Evolutionary conservation across 2,329 filamentous ascomycete species (phyloP).

Genomic region (Neurospora crassa): DNA sequence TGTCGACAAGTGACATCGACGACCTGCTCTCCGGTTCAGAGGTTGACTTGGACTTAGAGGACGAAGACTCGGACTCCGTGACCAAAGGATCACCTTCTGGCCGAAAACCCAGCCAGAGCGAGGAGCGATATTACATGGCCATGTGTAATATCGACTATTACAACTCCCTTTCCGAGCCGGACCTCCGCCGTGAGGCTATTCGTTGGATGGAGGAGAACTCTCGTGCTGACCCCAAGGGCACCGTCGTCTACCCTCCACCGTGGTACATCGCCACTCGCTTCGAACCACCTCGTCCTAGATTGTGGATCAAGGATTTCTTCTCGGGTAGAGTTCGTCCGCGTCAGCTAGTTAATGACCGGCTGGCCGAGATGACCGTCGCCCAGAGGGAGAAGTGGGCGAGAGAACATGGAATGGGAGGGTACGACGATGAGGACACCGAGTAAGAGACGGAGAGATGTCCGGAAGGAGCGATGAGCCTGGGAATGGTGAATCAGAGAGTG

Average conservation of each 20-base stretch:
- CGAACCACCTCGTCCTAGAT: neutral
- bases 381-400: neutral
- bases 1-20: neutral
- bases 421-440: neutral
- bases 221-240: neutral
- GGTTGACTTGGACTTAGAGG: neutral
- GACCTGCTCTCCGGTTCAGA: neutral
- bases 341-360: neutral
- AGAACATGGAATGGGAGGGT: neutral
- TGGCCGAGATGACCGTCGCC: neutral
- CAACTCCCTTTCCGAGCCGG: neutral
- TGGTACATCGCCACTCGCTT: neutral
- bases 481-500: neutral
- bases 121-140: neutral
- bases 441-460: neutral
- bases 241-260: neutral
- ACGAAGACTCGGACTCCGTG: neutral
- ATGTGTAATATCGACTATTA: neutral
- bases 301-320: neutral
- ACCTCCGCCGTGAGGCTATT: neutral
- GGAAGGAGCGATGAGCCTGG: neutral
- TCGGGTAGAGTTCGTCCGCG: neutral
- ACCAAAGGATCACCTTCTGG: neutral
- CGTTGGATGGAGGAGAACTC: neutral
- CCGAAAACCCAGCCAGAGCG: accelerated